Evolutionary conservation across 2,329 filamentous ascomycete species (phyloP).

Genomic region (Hymenoscyphus infarciens): DNA sequence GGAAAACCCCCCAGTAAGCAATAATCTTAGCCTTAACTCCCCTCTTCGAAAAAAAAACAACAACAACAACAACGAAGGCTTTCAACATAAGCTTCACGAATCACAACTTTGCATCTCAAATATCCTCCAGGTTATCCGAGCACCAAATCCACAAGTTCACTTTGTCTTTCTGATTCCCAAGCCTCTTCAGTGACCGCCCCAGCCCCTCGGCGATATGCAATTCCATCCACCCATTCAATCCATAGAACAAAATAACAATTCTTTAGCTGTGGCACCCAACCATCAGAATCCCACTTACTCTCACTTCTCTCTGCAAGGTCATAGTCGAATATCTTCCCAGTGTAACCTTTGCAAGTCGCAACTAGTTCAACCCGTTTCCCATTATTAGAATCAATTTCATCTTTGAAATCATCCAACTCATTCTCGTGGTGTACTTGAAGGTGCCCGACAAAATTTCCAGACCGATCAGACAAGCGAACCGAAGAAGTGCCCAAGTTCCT

Average conservation of each 20-base stretch:
- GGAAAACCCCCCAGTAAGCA: neutral
- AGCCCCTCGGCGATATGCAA: neutral
- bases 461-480: neutral
- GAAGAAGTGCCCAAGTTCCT: neutral
- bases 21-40: neutral
- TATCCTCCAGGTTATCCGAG: neutral
- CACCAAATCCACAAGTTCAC: neutral
- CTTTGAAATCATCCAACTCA: neutral
- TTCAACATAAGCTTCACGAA: neutral
- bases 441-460: neutral
- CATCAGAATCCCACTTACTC: neutral
- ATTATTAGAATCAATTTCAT: neutral
- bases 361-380: neutral
- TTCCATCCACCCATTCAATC: conserved; percentile 7
- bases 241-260: conserved; percentile 7
- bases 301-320: neutral
- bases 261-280: neutral
- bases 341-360: neutral
- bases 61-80: neutral
- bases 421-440: neutral
- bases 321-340: conserved; percentile 4
- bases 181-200: neutral
- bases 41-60: neutral
- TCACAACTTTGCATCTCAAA: neutral
- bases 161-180: conserved; percentile 3